Base-by-base conservation (phyloP, 2,329 filamentous ascomycete species). In the Pestalotiopsis sp. region DNA sequence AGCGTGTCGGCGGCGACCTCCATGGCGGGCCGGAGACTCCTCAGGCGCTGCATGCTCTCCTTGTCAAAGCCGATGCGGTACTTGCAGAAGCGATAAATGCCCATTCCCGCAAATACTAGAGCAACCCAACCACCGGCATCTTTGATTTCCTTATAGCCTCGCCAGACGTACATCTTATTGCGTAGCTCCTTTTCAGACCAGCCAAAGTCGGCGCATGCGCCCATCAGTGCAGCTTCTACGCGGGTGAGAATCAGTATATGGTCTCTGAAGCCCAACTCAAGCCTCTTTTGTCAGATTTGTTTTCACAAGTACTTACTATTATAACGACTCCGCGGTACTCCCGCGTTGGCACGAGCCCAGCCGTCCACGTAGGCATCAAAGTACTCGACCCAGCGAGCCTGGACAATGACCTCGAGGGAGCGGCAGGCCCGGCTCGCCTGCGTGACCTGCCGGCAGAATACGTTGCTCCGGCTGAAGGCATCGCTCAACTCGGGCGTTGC, bases 41-140 rank as follows among this genome's bases (percentile, higher is more conserved):
- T 78, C 6, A 89, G 77, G 1, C 82, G 81, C 45, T 81, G 79
- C 76, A 87, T 84, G 3, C 86, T 83, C 17, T 85, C 84, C 4
- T 82, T 80, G 57, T 83, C 81, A 72, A 88, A 88, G 4, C 84
- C 84, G 0, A 85, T 83, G 58, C 87, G 82, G 73, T 89, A 89
- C 73, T 89, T 89, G 82, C 86, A 89, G 75, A 88, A 87, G 7
- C 87, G 82, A 75, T 89, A 89, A 14, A 89, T 82, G 1, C 87
- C 87, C 77, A 86, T 85, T 41, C 87, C 86, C 4, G 87, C 83
- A 71, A 89, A 89, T 1, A 88, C 83, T 3, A 89, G 80, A 12
- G 85, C 81, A 2, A 82, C 83, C 86, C 86, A 89, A 3, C 87
- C 87, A 3, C 84, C 87, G 20, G 83, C 81, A 64, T 87, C 83